Percentiles rank a stretch among this genome's conserved stretches.
phyloP scores from a whole-genome alignment of 1,139 yeast genomes.

The Blastobotrys petasosporus region DNA sequence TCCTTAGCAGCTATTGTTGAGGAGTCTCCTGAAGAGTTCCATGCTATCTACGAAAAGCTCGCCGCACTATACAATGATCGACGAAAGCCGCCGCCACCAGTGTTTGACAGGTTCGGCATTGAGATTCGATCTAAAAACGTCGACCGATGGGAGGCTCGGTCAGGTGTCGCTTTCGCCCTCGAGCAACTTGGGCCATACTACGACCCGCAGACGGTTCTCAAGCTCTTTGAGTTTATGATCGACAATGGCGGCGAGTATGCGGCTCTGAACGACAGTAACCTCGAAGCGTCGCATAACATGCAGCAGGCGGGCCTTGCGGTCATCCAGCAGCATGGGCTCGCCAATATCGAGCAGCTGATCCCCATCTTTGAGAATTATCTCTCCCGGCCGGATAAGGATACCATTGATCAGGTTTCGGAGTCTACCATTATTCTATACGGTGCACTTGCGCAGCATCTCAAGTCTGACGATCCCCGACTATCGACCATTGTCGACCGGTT shows the following conservation, averaged over 20 bases:
- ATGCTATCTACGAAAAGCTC: conserved; percentile 39
- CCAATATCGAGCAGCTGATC: conserved; percentile 61
- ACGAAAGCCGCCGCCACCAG: conserved; percentile 71
- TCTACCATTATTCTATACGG: conserved; percentile 84
- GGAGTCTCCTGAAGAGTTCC: conserved; percentile 30
- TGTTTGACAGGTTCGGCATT: conserved; percentile 73
- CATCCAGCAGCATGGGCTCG: conserved; percentile 58
- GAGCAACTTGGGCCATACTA: conserved; percentile 52
- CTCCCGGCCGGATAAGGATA: conserved; percentile 28
- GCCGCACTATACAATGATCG: conserved; percentile 52
- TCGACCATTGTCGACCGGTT: conserved; percentile 59
- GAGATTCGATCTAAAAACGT: conserved; percentile 58
- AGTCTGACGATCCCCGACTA: conserved; percentile 57
- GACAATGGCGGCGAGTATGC: conserved; percentile 35
- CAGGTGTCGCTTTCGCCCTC: conserved; percentile 70
- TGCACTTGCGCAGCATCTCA: conserved; percentile 76
- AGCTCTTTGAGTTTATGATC: conserved; percentile 54
- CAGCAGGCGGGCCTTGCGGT: conserved; percentile 84
- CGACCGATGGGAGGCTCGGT: conserved; percentile 80
- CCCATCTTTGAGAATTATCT: conserved; percentile 68
- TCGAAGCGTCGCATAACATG: conserved; percentile 72
- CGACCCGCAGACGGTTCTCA: conserved; percentile 36
- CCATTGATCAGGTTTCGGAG: conserved; percentile 63
- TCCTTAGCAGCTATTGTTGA: conserved; percentile 37
- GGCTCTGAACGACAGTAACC: conserved; percentile 69